Evolutionary conservation across 169 alveolate species (phyloP), one percentile per base, ranked within the genome.

Genomic region (Plasmodium fragile): DNA sequence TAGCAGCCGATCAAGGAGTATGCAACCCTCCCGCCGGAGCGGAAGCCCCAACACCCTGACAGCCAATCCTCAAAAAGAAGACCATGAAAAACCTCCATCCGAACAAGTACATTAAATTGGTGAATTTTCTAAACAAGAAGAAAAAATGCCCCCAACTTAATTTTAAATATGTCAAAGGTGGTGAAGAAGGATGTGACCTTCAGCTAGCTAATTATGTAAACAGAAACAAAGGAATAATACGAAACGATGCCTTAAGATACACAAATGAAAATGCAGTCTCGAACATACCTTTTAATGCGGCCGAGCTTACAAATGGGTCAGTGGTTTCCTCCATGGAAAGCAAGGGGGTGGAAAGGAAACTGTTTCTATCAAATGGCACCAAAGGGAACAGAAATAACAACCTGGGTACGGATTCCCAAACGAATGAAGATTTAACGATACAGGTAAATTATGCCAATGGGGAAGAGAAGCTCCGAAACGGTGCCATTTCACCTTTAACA

Each of bases 1-100:
- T 43, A 49, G 6, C 59, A 49, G 34, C 75, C 75, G 11, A 65
- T 13, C 16, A 65, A 65, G 36, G 75, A 65, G 36, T 65, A 28
- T 65, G 36, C 30, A 65, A 65, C 30, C 30, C 75, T 1, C 36
- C 75, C 75, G 75, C 75, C 75, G 4, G 75, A 65, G 30, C 36
- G 30, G 75, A 65, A 65, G 75, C n/a, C 75, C 75, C 36, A 18
- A 25, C 30, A 22, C 75, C 36, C n/a, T 65, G 30, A 18, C 16
- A 16, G 16, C 25, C 25, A 18, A 30, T 3, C 30, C 25, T 5
- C 6, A 8, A n/a, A 70, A 39, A 18, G n/a, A 65, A 25, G 13
- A 82, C 45, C 77, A 85, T 85, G 93, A 85, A 85, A 85, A 85
- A 85, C 32, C 85, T 85, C 65, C 81, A 85, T 77, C 81, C 80